A percentile compares a stretch with the other conserved stretches of the same genome.
phyloP scores from a whole-genome alignment of 345 rosid species.

The Eucalyptus urophylla region DNA sequence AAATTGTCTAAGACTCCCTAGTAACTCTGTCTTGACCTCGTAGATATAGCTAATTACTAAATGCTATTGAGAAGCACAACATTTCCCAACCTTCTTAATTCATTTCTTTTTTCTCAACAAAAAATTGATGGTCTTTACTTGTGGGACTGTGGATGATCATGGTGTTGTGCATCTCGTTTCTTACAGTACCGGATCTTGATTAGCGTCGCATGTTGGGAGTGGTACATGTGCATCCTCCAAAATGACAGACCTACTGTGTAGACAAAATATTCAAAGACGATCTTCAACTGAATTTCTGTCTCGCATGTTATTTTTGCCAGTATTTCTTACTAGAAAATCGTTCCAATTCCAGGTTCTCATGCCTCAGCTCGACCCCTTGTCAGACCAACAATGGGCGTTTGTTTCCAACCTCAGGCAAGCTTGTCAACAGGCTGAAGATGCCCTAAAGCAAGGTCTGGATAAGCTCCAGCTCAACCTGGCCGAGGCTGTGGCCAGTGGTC shows the following conservation, averaged over 20 bases:
- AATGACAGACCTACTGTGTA: neutral
- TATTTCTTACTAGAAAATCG: neutral
- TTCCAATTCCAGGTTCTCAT: constrained; percentile 38
- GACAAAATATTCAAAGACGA: neutral
- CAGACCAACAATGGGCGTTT: constrained; percentile 44
- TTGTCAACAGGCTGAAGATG: constrained; percentile 98
- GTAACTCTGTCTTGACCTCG: neutral
- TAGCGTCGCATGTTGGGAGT: neutral
- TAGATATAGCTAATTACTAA: neutral
- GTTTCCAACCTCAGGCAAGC: constrained; percentile 39
- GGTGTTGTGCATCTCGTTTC: neutral
- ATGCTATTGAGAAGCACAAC: neutral
- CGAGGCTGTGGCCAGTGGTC: constrained; percentile 54
- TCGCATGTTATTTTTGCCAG: neutral
- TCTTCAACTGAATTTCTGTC: neutral
- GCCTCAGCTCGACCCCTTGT: constrained; percentile 62
- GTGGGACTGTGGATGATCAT: neutral
- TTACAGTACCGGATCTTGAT: neutral
- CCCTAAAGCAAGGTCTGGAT: constrained; percentile 89
- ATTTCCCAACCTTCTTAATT: neutral
- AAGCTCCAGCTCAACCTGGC: constrained; percentile 67
- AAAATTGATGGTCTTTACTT: neutral
- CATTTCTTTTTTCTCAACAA: neutral
- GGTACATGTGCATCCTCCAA: neutral
- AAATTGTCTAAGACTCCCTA: neutral